These are phyloP conservation scores for Pseudogymnoascus sp. DNA, from an alignment of 2,329 filamentous ascomycete species.

Conservation along the genomic window DNA sequence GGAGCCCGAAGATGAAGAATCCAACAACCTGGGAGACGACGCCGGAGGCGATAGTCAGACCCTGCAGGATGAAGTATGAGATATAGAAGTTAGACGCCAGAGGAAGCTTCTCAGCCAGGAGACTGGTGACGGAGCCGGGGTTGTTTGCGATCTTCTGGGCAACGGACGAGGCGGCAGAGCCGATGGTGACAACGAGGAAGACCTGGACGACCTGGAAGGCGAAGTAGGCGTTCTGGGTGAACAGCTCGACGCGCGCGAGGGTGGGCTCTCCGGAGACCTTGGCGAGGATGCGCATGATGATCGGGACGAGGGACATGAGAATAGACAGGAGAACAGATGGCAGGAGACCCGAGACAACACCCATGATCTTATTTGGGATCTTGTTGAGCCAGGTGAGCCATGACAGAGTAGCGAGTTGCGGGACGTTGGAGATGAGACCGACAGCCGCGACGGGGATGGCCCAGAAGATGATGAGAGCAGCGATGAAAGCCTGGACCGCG, in stretches of 20 bases:
- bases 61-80: conserved; percentile 89
- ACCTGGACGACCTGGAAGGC: conserved; percentile 85
- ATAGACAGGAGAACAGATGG: conserved; percentile 71
- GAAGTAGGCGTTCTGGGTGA: conserved; percentile 87
- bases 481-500: conserved; percentile 61
- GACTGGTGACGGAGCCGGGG: conserved; percentile 49
- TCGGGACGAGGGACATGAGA: conserved; percentile 77
- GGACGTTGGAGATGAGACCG: conserved; percentile 77
- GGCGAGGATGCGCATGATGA: conserved; percentile 73
- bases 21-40: conserved; percentile 67
- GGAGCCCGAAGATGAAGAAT: conserved; percentile 62
- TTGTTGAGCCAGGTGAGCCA: conserved; percentile 68
- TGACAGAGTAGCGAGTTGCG: conserved; percentile 52
- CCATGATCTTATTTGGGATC: conserved; percentile 63
- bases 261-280: conserved; percentile 75
- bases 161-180: conserved; percentile 69
- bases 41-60: conserved; percentile 66
- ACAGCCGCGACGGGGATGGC: conserved; percentile 67
- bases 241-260: conserved; percentile 70
- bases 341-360: conserved; percentile 75
- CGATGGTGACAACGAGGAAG: conserved; percentile 77
- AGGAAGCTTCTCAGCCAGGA: conserved; percentile 69
- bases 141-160: conserved; percentile 52
- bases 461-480: conserved; percentile 81
- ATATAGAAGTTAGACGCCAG: conserved; percentile 90